Conservation (phyloP, 345 rosid genomes). For the Geranium rotundifolium region DNA sequence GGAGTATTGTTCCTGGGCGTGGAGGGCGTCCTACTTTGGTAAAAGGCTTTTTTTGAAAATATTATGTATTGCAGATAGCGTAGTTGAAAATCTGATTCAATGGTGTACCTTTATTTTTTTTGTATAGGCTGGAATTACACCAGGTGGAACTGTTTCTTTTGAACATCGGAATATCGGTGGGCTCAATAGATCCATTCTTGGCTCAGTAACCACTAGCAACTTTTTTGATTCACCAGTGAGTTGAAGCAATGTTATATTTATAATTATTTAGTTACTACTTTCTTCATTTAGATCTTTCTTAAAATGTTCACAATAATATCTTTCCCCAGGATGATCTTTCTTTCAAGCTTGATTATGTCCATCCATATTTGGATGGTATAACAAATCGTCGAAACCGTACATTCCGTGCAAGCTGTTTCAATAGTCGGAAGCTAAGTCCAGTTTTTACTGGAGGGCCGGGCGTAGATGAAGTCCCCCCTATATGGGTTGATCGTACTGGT, state of each 20-base stretch:
- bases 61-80: not conserved
- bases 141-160: conserved; percentile 95
- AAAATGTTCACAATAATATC: not conserved
- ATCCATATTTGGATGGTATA: conserved; percentile 90
- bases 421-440: conserved; percentile 92
- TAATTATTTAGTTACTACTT: not conserved
- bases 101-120: not conserved
- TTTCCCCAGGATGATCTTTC: conserved; percentile 85
- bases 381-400: conserved; percentile 75
- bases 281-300: not conserved
- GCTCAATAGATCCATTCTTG: conserved; percentile 83
- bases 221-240: conserved; percentile 83
- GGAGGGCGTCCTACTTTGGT: conserved; percentile 96
- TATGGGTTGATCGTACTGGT: conserved; percentile 99
- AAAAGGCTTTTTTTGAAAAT: conserved; percentile 1
- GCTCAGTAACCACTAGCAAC: conserved; percentile 95
- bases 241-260: conserved; percentile 1
- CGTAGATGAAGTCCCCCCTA: conserved; percentile 95
- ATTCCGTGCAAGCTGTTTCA: conserved; percentile 76
- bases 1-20: conserved; percentile 98
- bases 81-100: conserved; percentile 1
- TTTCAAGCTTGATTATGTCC: conserved; percentile 95
- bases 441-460: conserved; percentile 99
- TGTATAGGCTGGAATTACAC: conserved; percentile 78
- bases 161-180: conserved; percentile 90